phyloP scores from a whole-genome alignment of 352 stramenopile genomes.

The Phytopythium ostracodes region DNA sequence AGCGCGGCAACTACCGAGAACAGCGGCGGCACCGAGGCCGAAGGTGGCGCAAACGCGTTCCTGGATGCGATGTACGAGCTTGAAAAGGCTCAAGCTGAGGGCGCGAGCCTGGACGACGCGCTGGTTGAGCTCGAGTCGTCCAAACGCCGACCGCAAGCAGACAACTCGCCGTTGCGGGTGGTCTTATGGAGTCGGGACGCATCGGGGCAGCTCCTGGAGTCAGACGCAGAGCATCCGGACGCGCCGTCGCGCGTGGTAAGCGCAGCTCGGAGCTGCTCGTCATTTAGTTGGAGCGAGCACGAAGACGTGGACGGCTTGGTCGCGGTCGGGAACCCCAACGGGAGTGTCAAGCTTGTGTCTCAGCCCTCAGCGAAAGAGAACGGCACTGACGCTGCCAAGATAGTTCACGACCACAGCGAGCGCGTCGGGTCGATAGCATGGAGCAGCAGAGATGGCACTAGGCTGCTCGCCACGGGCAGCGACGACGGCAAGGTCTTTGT shows the following conservation, averaged over 20 bases:
- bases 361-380: not conserved
- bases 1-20: not conserved
- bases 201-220: conserved; percentile 28
- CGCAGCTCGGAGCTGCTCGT: conserved; percentile 6
- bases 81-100: conserved; percentile 41
- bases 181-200: conserved; percentile 51
- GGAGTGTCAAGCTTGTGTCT: conserved; percentile 37
- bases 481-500: conserved; percentile 55
- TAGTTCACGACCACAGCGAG: conserved; percentile 56
- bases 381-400: not conserved
- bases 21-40: not conserved
- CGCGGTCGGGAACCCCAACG: conserved; percentile 36
- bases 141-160: not conserved
- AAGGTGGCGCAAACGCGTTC: conserved; percentile 20
- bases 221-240: conserved; percentile 25
- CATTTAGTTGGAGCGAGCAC: conserved; percentile 27
- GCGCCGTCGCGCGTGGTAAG: conserved; percentile 20
- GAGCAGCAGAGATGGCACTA: conserved; percentile 11
- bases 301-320: conserved; percentile 11
- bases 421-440: conserved; percentile 37
- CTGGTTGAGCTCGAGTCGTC: conserved; percentile 20
- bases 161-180: conserved; percentile 10
- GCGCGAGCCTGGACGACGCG: conserved; percentile 45
- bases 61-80: conserved; percentile 44
- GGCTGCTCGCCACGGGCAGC: conserved; percentile 39